Percentiles rank a stretch among this genome's conserved stretches.
These are phyloP conservation scores for Phyllosticta citribraziliensis DNA, from an alignment of 2,329 filamentous ascomycete species.

Conservation along the genomic window DNA sequence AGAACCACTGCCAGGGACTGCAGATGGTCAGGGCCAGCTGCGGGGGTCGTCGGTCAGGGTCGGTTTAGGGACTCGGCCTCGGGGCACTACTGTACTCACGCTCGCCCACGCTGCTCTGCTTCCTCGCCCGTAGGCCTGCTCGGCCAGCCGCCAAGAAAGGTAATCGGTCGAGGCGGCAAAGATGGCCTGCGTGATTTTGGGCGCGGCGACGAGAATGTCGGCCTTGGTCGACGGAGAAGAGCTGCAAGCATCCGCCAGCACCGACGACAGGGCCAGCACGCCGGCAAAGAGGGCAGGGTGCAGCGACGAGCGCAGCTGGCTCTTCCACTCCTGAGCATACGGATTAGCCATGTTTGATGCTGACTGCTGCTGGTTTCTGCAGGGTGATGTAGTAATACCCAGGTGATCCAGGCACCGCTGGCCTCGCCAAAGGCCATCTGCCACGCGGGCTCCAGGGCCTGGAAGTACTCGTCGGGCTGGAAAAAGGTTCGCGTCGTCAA, in stretches of 20 bases:
- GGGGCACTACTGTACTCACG: slow-evolving; percentile 51
- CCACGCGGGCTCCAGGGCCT: slow-evolving; percentile 93
- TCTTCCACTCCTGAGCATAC: slow-evolving; percentile 70
- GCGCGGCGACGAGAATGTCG: slow-evolving; percentile 59
- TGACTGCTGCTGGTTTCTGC: neutral
- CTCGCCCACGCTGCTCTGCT: slow-evolving; percentile 58
- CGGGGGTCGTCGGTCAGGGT: neutral
- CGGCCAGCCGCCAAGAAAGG: slow-evolving; percentile 77
- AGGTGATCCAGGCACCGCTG: slow-evolving; percentile 87
- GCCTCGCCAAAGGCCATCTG: slow-evolving; percentile 66
- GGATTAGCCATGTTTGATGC: slow-evolving; percentile 2
- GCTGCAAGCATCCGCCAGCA: slow-evolving; percentile 45
- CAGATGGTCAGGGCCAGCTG: slow-evolving; percentile 61
- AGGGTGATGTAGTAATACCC: slow-evolving; percentile 48
- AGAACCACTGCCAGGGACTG: slow-evolving; percentile 96
- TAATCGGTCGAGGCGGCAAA: slow-evolving; percentile 73
- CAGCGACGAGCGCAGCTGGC: slow-evolving; percentile 78
- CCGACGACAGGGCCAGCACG: slow-evolving; percentile 56
- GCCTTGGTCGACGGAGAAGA: slow-evolving; percentile 49
- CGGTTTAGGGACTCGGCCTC: neutral
- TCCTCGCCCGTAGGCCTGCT: slow-evolving; percentile 58
- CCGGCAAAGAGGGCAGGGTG: slow-evolving; percentile 81
- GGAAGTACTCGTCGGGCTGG: slow-evolving; percentile 96
- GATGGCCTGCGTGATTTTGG: slow-evolving; percentile 65
- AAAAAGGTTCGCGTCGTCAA: slow-evolving; percentile 80